Percentiles rank a stretch among this genome's conserved stretches.
Conservation (phyloP, 352 stramenopile species). For the Phytophthora tentaculata region DNA sequence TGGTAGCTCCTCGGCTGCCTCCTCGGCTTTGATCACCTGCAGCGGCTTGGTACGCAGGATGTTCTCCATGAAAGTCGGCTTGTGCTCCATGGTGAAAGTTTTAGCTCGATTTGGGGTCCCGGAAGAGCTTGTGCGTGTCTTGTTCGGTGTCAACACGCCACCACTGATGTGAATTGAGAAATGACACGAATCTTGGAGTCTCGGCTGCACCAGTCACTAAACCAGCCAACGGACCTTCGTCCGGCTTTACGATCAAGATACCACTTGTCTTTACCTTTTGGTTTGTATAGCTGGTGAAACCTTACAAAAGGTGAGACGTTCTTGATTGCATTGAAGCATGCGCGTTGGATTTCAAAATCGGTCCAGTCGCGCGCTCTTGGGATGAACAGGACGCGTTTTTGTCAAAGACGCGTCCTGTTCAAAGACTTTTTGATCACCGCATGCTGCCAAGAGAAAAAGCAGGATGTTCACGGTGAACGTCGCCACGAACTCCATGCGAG, state of each 20-base stretch:
- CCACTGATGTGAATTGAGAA: constrained; percentile 21
- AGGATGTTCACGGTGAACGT: too few species aligned
- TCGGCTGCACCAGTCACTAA: constrained; percentile 26
- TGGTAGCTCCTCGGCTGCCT: constrained; percentile 71
- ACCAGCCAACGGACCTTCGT: constrained; percentile 27
- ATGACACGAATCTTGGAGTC: constrained; percentile 16
- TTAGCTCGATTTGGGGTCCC: neutral
- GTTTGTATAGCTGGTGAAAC: constrained; percentile 9
- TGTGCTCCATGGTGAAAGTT: constrained; percentile 36
- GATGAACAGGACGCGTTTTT: constrained; percentile 17
- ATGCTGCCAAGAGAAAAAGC: constrained; percentile 22
- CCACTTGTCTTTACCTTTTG: constrained; percentile 34
- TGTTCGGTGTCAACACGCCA: constrained; percentile 6
- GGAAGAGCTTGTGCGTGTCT: constrained; percentile 6
- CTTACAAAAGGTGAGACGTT: constrained; percentile 15
- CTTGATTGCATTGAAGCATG: constrained; percentile 24
- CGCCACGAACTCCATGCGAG: too few species aligned
- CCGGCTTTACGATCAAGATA: constrained; percentile 25
- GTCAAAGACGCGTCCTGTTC: too few species aligned
- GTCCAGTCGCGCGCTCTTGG: constrained; percentile 12
- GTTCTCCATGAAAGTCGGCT: constrained; percentile 56
- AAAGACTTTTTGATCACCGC: constrained; percentile 17
- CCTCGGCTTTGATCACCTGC: constrained; percentile 75
- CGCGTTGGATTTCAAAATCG: constrained; percentile 20
- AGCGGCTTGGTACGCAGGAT: constrained; percentile 78